Evolutionary conservation across 805 yeast species (phyloP).

Genomic region (Saturnispora quitensis): DNA sequence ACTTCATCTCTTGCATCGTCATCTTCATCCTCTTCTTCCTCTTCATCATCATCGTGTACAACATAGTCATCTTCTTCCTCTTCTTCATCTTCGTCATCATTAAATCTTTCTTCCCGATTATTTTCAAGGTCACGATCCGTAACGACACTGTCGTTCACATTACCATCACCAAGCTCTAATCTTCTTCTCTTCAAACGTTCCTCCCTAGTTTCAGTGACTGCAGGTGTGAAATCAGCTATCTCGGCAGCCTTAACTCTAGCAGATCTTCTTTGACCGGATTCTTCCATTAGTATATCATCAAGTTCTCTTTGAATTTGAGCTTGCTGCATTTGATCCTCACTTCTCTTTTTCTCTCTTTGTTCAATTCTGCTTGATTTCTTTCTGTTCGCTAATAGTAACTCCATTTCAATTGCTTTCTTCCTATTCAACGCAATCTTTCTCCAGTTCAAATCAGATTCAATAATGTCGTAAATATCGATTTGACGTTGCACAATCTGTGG

Average conservation of each 20-base stretch:
- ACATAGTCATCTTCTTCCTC: slow-evolving; percentile 5
- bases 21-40: neutral
- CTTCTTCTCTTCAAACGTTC: slow-evolving; percentile 21
- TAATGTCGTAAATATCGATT: slow-evolving; percentile 26
- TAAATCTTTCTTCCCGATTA: neutral
- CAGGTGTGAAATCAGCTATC: slow-evolving; percentile 8
- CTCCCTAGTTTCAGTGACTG: slow-evolving; percentile 26
- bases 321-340: slow-evolving; percentile 46
- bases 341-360: slow-evolving; percentile 43
- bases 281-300: slow-evolving; percentile 1
- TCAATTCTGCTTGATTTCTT: slow-evolving; percentile 69
- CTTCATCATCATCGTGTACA: slow-evolving; percentile 4
- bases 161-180: neutral
- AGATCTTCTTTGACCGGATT: slow-evolving; percentile 24
- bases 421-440: slow-evolving; percentile 46
- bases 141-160: neutral
- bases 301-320: slow-evolving; percentile 34
- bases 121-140: neutral
- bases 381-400: slow-evolving; percentile 53
- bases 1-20: neutral
- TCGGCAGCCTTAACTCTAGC: slow-evolving; percentile 35
- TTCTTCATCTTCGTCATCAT: slow-evolving; percentile 5
- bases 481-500: slow-evolving; percentile 4
- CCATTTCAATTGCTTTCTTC: slow-evolving; percentile 56
- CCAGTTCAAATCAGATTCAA: slow-evolving; percentile 41